phyloP scores from a whole-genome alignment of 345 rosid species.

The Lenwebbia sp. region DNA sequence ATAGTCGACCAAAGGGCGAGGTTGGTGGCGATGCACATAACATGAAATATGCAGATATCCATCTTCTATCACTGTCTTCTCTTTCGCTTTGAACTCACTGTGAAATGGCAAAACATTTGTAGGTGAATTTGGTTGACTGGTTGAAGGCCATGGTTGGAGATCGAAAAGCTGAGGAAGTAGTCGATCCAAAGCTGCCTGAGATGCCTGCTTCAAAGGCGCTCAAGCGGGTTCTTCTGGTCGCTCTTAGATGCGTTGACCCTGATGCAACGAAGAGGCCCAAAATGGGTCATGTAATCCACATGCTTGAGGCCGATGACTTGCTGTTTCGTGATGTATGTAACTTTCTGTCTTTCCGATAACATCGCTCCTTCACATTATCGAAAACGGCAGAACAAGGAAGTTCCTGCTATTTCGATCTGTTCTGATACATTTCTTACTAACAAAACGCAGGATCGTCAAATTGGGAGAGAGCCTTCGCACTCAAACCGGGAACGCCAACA shows the following conservation, averaged over 20 bases:
- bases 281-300: conserved; percentile 95
- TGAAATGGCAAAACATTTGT: conserved; percentile 7
- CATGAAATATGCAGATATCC: neutral
- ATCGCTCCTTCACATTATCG: neutral
- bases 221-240: conserved; percentile 74
- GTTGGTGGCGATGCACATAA: conserved; percentile 16
- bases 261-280: conserved; percentile 93
- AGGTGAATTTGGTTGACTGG: conserved; percentile 97
- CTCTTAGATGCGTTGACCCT: conserved; percentile 90
- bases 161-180: conserved; percentile 80
- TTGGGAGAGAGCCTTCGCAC: conserved; percentile 24
- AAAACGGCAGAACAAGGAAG: neutral
- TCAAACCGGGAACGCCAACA: conserved; percentile 12
- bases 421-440: neutral
- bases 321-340: conserved; percentile 61
- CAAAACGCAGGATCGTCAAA: conserved; percentile 30
- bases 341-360: neutral
- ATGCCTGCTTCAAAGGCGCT: conserved; percentile 87
- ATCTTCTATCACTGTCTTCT: neutral
- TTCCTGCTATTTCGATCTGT: neutral
- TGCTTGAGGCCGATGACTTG: conserved; percentile 97
- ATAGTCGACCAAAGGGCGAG: conserved; percentile 84
- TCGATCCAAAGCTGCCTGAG: conserved; percentile 77
- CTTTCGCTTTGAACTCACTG: neutral
- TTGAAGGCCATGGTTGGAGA: conserved; percentile 78